Percentiles rank a stretch among this genome's conserved stretches.
Evolutionary conservation across 495 filamentous ascomycete genomes (phyloP).

Genomic region (Neurospora terricola): DNA sequence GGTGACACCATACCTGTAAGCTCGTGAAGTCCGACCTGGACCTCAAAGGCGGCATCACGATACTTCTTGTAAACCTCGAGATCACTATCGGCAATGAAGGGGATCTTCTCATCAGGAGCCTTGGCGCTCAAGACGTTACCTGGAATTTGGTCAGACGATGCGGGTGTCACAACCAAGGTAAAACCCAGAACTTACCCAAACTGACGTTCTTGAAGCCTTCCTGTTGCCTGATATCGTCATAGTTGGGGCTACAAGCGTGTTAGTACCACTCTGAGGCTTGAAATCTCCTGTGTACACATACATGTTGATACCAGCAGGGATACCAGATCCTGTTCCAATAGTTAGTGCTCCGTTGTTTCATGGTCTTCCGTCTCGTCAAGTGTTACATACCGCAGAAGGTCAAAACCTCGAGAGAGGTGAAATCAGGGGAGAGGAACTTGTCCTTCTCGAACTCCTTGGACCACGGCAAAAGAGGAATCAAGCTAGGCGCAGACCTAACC

Average conservation of each 20-base stretch:
- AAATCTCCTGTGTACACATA: conserved; percentile 4
- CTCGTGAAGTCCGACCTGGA: conserved; percentile 92
- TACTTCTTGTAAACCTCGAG: conserved; percentile 67
- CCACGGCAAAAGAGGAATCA: conserved; percentile 90
- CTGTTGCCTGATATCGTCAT: conserved; percentile 86
- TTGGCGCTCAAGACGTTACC: conserved; percentile 89
- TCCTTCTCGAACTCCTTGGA: conserved; percentile 85
- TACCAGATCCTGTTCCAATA: conserved; percentile 47
- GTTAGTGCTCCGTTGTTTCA: conserved; percentile 42
- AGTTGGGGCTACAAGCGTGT: conserved; percentile 60
- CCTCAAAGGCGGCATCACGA: conserved; percentile 81
- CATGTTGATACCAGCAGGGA: conserved; percentile 68
- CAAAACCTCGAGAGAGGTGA: conserved; percentile 73
- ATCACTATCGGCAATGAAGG: conserved; percentile 71
- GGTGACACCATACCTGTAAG: conserved; percentile 51
- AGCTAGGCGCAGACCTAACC: conserved; percentile 65
- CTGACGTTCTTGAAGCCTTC: conserved; percentile 96
- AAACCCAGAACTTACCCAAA: conserved; percentile 11
- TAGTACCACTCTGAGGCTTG: conserved; percentile 27
- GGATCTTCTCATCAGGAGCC: conserved; percentile 78
- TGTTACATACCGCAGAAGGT: conserved; percentile 30
- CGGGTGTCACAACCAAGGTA: not conserved
- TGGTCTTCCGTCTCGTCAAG: not conserved
- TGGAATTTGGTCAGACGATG: conserved; percentile 35
- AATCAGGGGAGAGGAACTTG: conserved; percentile 87